A percentile compares a stretch with the other conserved stretches of the same genome.
These are phyloP conservation scores for Aspergillus funiculosus DNA, from an alignment of 495 filamentous ascomycete species.

Conservation along the genomic window DNA sequence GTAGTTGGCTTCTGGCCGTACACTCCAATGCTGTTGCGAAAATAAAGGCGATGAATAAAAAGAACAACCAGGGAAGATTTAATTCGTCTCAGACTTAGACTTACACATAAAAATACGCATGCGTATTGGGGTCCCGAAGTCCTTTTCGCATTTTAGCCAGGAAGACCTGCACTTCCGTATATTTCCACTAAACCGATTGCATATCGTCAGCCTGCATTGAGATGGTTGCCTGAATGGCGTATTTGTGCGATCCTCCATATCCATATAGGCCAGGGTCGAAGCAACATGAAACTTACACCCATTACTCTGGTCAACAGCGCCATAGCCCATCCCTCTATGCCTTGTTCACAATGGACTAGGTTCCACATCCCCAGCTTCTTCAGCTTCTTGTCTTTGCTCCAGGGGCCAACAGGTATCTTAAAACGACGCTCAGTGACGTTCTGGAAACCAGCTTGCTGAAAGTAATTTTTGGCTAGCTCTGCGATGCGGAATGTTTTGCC, in stretches of 20 bases:
- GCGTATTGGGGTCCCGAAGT: conserved; percentile 17
- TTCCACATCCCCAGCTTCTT: conserved; percentile 62
- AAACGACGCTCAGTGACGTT: conserved; percentile 53
- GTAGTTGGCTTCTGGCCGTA: conserved; percentile 7
- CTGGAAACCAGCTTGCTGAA: conserved; percentile 49
- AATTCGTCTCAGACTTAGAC: background rate
- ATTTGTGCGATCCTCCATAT: background rate
- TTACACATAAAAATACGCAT: conserved; percentile 24
- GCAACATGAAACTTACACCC: conserved; percentile 22
- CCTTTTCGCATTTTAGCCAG: conserved; percentile 21
- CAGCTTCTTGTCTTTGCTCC: conserved; percentile 56
- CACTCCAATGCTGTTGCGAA: conserved; percentile 13
- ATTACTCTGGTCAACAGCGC: conserved; percentile 56
- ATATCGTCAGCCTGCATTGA: conserved; percentile 2
- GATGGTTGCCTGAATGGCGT: background rate
- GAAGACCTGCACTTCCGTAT: conserved; percentile 24
- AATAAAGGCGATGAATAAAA: background rate
- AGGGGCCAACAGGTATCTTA: conserved; percentile 59
- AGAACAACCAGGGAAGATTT: background rate
- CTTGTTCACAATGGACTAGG: conserved; percentile 53
- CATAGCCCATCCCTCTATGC: conserved; percentile 51
- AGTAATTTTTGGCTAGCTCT: conserved; percentile 31
- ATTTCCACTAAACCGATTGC: conserved; percentile 20
- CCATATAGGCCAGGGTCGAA: background rate
- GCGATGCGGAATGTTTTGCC: conserved; percentile 44